A percentile compares a stretch with the other conserved stretches of the same genome.
Evolutionary conservation across 352 stramenopile genomes (phyloP).

Genomic region (Phytophthora meadii): DNA sequence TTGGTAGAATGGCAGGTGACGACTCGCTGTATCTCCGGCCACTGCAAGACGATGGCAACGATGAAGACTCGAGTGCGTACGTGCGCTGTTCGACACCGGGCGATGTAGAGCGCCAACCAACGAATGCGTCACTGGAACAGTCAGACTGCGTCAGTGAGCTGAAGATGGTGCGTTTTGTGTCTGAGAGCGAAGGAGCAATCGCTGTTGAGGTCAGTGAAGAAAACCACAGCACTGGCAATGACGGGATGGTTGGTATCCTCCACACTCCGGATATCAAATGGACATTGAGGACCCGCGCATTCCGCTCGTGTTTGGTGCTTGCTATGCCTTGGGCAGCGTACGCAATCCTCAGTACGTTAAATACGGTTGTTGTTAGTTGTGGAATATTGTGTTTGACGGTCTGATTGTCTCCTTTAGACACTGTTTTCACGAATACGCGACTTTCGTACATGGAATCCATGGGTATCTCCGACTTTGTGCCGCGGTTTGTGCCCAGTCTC

Average conservation of each 20-base stretch:
- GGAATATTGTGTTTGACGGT: constrained; percentile 8
- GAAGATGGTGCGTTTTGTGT: constrained; percentile 23
- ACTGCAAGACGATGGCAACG: constrained; percentile 23
- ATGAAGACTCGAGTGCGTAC: constrained; percentile 24
- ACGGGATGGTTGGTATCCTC: constrained; percentile 9
- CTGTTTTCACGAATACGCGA: constrained; percentile 74
- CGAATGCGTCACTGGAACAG: not conserved
- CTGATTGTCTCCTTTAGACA: constrained; percentile 41
- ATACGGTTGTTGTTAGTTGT: not conserved
- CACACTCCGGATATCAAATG: constrained; percentile 24
- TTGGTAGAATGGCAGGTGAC: constrained; percentile 11
- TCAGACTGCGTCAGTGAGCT: not conserved
- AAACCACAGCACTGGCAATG: constrained; percentile 1
- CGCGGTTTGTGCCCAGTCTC: constrained; percentile 69
- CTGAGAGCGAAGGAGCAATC: constrained; percentile 12
- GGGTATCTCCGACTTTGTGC: constrained; percentile 64
- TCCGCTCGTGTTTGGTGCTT: constrained; percentile 73
- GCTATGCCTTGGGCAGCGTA: constrained; percentile 79
- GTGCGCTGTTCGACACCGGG: constrained; percentile 11
- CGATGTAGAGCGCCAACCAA: constrained; percentile 3
- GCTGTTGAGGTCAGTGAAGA: constrained; percentile 13
- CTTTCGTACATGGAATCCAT: constrained; percentile 77
- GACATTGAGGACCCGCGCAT: constrained; percentile 30
- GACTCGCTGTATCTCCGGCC: constrained; percentile 15
- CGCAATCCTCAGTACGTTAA: constrained; percentile 63